Evolutionary conservation across 2,329 filamentous ascomycete genomes (phyloP), one percentile per base, ranked within the genome.

Genomic region (Chrysoporthe cubensis): DNA sequence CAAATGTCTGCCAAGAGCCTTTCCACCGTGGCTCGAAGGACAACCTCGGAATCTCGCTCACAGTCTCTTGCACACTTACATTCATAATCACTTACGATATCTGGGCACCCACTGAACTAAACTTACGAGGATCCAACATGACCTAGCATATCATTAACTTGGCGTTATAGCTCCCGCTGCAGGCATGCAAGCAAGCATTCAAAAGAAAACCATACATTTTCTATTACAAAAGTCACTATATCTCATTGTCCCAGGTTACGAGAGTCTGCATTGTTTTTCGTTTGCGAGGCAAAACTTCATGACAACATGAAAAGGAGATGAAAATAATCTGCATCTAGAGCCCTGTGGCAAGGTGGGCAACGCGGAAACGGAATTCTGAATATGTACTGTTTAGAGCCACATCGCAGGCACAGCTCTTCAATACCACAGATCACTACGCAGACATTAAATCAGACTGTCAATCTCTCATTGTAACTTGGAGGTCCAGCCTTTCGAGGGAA

Each of bases 81-180:
- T 57, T 40, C 54, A 57, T 57, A 57, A 57, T 57, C 54, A 57
- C 40, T 57, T 32, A 40, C 50, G 50, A 57, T 7, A 16, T 57
- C 54, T 40, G 32, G 54, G 34, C 11, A 37, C 34, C 34, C 18
- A 14, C 18, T n/a, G 32, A 57, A 57, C 18, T 5, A 57, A 21
- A 14, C 16, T 37, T 18, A 57, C 54, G 18, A 40, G 32, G 32
- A 40, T 26, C 54, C 54, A 57, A n/a, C 54, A 57, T 57, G 54
- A 57, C 18, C 32, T 16, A 40, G 54, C 54, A 57, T 57, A 57
- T 57, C 32, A 40, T 57, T 57, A 37, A n/a, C 9, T 16, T 40
- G 54, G 54, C 54, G 54, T 57, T 40, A 21, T 57, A 3, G 40
- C 9, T 40, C 14, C 9, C 9, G 2, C 13, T 52, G n/a, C 2